Evolutionary conservation across 495 filamentous ascomycete species (phyloP), one percentile per base, ranked within the genome.

Genomic region (Cladorrhinum samala): DNA sequence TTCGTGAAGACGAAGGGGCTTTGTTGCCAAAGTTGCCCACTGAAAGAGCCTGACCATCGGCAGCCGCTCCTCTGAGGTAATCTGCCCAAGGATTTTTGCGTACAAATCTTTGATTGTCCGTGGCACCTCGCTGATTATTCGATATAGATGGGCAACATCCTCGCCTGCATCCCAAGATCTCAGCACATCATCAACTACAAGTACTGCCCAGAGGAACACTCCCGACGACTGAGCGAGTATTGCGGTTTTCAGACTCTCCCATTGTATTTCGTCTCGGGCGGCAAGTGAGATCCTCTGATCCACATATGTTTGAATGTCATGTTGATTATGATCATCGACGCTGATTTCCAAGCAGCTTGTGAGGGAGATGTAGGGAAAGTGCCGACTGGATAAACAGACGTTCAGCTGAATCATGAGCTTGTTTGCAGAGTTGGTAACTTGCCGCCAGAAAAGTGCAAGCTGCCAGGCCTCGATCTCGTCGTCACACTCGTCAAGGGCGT

Each of bases 401-500:
- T 11, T 33, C 6, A 33, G 27, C 27, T 11, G 27, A 33, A 11
- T 11, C 5, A 6, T 33, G 27, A 33, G 6, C 27, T 11, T 11
- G 11, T 33, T 33, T 6, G 27, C 27, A 6, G 27, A 33, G 5
- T 6, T 11, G 5, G 27, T 11, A 33, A 33, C 6, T 25, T 14
- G 9, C 18, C 49, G 3, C 18, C 39, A 55, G 42, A 54, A 49
- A 42, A 13, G 19, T 23, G 5, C 2, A 18, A 11, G 9, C 8
- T n/a, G n/a, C n/a, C n/a, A n/a, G 30, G 42, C 18, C 49, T 49
- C 52, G 9, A 7, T 16, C 6, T 24, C 25, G 54, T 33, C 41
- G 24, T 64, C 53, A 38, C 72, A 68, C 50, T 74, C 71, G 55
- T 74, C 71, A 13, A 74, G 60, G 17, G 69, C 71, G 59, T 74